Percentiles rank a stretch among this genome's conserved stretches.
Conservation (phyloP, 2,329 filamentous ascomycete species). For the Apiospora rasikravindrae region DNA sequence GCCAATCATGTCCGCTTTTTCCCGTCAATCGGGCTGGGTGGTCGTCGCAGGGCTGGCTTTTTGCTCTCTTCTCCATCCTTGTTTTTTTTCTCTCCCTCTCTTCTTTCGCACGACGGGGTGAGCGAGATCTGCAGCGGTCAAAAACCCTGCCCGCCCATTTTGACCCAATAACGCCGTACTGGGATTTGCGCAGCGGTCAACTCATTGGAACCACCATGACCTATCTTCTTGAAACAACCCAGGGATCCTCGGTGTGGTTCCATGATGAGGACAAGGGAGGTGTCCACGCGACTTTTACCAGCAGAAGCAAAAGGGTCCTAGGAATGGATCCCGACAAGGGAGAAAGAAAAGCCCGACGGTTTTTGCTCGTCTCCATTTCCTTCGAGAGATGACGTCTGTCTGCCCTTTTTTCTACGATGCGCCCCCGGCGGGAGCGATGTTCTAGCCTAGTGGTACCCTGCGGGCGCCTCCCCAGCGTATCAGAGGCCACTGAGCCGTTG, state of each 20-base stretch:
- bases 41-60: not conserved
- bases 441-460: not conserved
- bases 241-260: not conserved
- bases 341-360: not conserved
- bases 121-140: constrained; percentile 7
- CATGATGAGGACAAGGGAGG: not conserved
- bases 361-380: too few species aligned
- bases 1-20: not conserved
- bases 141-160: not conserved
- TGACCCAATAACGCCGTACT: not conserved
- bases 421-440: not conserved
- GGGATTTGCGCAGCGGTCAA: not conserved
- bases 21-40: not conserved
- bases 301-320: not conserved
- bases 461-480: constrained; percentile 3
- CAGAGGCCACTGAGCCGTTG: not conserved
- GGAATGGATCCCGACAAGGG: not conserved
- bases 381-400: not conserved
- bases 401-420: not conserved
- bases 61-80: not conserved
- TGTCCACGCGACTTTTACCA: not conserved
- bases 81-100: not conserved
- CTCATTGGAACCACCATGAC: not conserved
- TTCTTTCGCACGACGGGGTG: not conserved
- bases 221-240: not conserved